Percentiles rank a stretch among this genome's conserved stretches.
Conservation (phyloP, 805 yeast species). For the Candida ovalis region DNA sequence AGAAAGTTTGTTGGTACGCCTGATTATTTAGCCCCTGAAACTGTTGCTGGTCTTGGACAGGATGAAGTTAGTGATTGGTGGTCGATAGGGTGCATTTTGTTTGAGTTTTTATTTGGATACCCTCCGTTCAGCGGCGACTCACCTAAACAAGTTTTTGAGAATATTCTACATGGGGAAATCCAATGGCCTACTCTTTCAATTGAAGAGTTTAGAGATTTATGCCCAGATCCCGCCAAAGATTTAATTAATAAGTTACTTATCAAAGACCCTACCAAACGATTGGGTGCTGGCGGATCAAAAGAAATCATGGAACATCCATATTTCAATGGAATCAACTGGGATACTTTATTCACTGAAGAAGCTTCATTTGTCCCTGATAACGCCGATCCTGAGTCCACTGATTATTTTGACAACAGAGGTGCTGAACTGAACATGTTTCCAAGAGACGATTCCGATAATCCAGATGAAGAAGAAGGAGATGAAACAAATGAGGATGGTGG, state of each 20-base stretch:
- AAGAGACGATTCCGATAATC: conserved; percentile 35
- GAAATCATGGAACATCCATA: conserved; percentile 81
- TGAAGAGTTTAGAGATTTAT: conserved; percentile 48
- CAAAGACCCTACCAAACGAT: conserved; percentile 59
- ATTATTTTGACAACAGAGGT: conserved; percentile 88
- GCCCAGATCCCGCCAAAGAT: conserved; percentile 69
- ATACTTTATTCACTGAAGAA: conserved; percentile 57
- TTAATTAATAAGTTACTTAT: conserved; percentile 60
- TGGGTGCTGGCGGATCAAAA: conserved; percentile 74
- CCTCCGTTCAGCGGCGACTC: conserved; percentile 90
- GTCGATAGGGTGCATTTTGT: conserved; percentile 94
- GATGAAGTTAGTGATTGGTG: conserved; percentile 95
- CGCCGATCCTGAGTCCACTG: conserved; percentile 82
- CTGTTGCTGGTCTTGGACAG: conserved; percentile 80
- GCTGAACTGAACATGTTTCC: conserved; percentile 70
- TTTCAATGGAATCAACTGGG: conserved; percentile 74
- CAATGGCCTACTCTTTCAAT: conserved; percentile 76
- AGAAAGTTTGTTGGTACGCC: conserved; percentile 93
- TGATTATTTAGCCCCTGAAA: conserved; percentile 95
- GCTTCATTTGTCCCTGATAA: conserved; percentile 81
- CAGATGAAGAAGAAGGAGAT: conserved; percentile 27
- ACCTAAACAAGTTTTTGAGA: conserved; percentile 78
- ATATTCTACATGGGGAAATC: conserved; percentile 67
- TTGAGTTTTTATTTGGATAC: conserved; percentile 87
- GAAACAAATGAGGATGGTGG: conserved; percentile 17